Percentiles rank a stretch among this genome's conserved stretches.
phyloP scores from a whole-genome alignment of 305 asterid genomes.

The Galium porrigens region DNA sequence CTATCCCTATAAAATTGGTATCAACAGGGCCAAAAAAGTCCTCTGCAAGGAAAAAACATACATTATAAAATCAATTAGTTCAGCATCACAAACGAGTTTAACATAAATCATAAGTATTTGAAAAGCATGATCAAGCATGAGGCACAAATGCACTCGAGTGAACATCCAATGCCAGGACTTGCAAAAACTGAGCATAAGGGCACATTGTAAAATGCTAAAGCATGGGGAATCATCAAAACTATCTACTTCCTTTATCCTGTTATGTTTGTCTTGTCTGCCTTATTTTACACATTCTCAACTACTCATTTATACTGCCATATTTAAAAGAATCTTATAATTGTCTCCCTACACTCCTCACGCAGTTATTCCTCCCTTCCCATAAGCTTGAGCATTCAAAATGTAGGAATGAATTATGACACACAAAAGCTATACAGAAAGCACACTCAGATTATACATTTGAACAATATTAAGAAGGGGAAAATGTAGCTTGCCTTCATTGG shows the following conservation, averaged over 20 bases:
- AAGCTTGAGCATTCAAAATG: neutral
- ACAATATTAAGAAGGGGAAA: slow-evolving; percentile 4
- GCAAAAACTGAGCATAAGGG: neutral
- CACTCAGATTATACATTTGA: neutral
- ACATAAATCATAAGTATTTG: neutral
- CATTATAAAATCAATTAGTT: slow-evolving; percentile 7
- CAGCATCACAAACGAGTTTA: slow-evolving; percentile 1
- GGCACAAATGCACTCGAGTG: neutral
- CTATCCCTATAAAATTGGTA: slow-evolving; percentile 72
- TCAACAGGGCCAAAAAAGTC: slow-evolving; percentile 97
- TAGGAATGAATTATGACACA: neutral
- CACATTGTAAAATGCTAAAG: neutral
- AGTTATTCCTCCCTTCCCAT: neutral
- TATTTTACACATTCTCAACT: neutral
- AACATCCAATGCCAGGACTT: neutral
- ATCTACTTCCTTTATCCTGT: neutral
- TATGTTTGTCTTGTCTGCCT: neutral
- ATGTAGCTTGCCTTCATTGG: slow-evolving; percentile 59
- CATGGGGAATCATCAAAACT: neutral
- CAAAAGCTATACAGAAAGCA: neutral
- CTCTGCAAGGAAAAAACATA: slow-evolving; percentile 35
- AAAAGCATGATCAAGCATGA: neutral
- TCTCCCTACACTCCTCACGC: neutral
- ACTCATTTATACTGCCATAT: neutral
- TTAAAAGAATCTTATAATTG: too few species aligned